Evolutionary conservation across 2,329 filamentous ascomycete species (phyloP).

Genomic region (Colletotrichum lini): DNA sequence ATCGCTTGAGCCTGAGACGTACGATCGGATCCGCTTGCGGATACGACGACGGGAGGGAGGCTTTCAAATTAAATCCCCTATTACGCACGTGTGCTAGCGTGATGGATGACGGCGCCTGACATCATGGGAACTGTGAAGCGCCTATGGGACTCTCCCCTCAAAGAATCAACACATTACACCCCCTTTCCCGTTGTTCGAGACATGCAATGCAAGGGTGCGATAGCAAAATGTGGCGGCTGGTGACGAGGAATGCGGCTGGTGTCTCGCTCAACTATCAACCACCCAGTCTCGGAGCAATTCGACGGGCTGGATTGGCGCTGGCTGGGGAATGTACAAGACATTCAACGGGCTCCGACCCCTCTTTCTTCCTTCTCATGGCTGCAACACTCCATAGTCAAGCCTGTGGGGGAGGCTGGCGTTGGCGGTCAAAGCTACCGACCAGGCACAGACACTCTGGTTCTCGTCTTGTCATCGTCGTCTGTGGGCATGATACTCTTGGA

Average conservation of each 20-base stretch:
- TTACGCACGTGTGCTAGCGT: conserved; percentile 16
- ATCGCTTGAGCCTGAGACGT: neutral
- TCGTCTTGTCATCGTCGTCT: conserved; percentile 10
- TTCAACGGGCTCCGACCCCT: neutral
- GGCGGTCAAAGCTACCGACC: conserved; percentile 1
- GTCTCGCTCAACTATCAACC: conserved; percentile 12
- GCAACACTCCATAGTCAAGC: neutral
- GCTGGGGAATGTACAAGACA: conserved; percentile 17
- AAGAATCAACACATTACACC: neutral
- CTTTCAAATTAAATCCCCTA: conserved; percentile 3
- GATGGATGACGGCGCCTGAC: conserved; percentile 35
- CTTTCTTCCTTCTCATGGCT: neutral
- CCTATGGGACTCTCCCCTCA: conserved; percentile 3
- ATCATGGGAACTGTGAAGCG: conserved; percentile 21
- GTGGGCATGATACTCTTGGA: neutral
- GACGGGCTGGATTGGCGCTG: neutral
- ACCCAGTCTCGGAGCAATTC: neutral
- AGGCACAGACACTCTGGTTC: conserved; percentile 3
- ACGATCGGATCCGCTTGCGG: conserved; percentile 3
- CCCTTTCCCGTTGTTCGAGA: conserved; percentile 4
- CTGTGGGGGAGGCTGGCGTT: conserved; percentile 11
- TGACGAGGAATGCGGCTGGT: conserved; percentile 10
- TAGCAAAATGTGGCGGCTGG: neutral
- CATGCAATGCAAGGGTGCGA: conserved; percentile 10
- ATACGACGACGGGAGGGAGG: conserved; percentile 5